Base-by-base conservation (phyloP, 495 filamentous ascomycete genomes). In the Penicillium bovifimosum region DNA sequence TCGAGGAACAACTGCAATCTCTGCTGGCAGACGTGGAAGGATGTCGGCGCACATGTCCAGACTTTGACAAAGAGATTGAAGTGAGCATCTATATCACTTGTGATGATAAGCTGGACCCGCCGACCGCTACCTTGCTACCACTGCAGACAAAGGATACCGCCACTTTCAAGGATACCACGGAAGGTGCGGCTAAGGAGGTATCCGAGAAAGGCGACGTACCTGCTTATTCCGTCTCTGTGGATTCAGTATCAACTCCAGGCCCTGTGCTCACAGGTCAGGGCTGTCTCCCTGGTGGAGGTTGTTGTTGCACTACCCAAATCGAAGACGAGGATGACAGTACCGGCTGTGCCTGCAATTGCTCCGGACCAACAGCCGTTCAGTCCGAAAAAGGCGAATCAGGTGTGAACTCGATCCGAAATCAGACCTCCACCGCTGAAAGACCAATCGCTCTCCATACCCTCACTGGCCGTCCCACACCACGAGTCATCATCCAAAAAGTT, bases 41-140 rank as follows among this genome's bases (percentile, higher is more conserved):
- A 24, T 66, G 68, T 18, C 62, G 51, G 17, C 53, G 66, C 2
- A 60, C 57, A 13, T 50, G 63, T 34, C 47, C 60, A 7, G 59
- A 69, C 9, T 40, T 66, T 17, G 55, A 74, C 34, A 62, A 74
- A 10, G 65, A 72, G 14, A 55, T 85, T 14, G 78, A 83, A 6
- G 61, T 80, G 7, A 82, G 75, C 43, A 69, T 86, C 38, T 85
- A 82, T 52, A 63, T 86, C 34, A 85, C 83, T 5, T 86, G 83
- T 52, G 82, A 85, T 46, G 70, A 76, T 18, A 63, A 54, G 28
- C 53, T 79, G 14, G 64, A 68, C 14, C 27, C 60, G 8, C 59
- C 54, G 1, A 54, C 41, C n/a, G 32, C 33, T 11, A 9, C 10
- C 29, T 18, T 20, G 16, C 33, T 32, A 18, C n/a, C 40, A 17